Percentiles rank a stretch among this genome's conserved stretches.
phyloP scores from a whole-genome alignment of 345 rosid species.

The Arabidopsis thaliana region TAIR10.1 NC_003071.7:15397001-15397500 shows the following conservation, averaged over 20 bases:
- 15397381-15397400: constrained; percentile 19
- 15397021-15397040: constrained; percentile 5
- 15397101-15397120: constrained; percentile 12
- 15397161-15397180: background rate
- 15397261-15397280: constrained; percentile 25
- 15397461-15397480: constrained; percentile 78
- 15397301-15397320: constrained; percentile 93
- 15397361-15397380: constrained; percentile 10
- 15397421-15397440: constrained; percentile 84
- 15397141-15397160: constrained; percentile 11
- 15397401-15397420: constrained; percentile 30
- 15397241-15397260: constrained; percentile 17
- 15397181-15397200: constrained; percentile 13
- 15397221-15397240: constrained; percentile 9
- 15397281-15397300: constrained; percentile 81
- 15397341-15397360: constrained; percentile 64
- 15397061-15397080: constrained; percentile 22
- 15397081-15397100: constrained; percentile 12
- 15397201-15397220: constrained; percentile 22
- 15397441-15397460: constrained; percentile 92
- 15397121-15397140: constrained; percentile 9
- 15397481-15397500: constrained; percentile 58
- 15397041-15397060: constrained; percentile 12
- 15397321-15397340: constrained; percentile 94
- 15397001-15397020: constrained; percentile 14